These are phyloP conservation scores for Marvania coccoides DNA, from an alignment of 139 green algal genomes.

Conservation along the genomic window DNA sequence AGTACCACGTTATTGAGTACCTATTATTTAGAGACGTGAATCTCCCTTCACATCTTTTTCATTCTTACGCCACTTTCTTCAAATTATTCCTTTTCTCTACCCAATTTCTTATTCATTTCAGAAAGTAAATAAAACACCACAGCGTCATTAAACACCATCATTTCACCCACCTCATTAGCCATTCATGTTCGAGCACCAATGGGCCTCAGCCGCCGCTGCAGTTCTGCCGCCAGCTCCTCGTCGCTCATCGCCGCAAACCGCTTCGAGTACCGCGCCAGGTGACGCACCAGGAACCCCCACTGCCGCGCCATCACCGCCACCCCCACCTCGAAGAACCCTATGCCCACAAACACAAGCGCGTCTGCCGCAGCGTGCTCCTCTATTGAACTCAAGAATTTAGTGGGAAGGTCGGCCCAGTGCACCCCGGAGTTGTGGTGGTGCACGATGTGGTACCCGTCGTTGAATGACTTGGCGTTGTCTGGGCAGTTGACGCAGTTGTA, in stretches of 20 bases:
- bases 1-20: too few species aligned
- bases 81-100: too few species aligned
- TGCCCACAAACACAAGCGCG: constrained; percentile 47
- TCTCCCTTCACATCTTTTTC: too few species aligned
- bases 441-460: constrained; percentile 87
- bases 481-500: constrained; percentile 74
- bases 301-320: constrained; percentile 48
- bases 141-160: too few species aligned
- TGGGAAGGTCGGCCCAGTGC: constrained; percentile 77
- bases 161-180: too few species aligned
- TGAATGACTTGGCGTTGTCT: constrained; percentile 79
- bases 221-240: constrained; percentile 1
- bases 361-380: constrained; percentile 50
- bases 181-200: too few species aligned
- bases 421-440: constrained; percentile 77
- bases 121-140: too few species aligned
- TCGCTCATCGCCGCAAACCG: constrained; percentile 15
- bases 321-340: constrained; percentile 73
- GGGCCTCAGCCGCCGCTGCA: constrained; percentile 4
- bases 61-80: too few species aligned
- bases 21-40: too few species aligned
- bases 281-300: constrained; percentile 29
- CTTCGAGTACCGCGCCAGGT: constrained; percentile 12
- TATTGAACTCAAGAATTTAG: constrained; percentile 47
- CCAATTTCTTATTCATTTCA: too few species aligned